Percentiles rank a stretch among this genome's conserved stretches.
phyloP scores from a whole-genome alignment of 2,329 filamentous ascomycete genomes.

The Colletotrichum sp. region DNA sequence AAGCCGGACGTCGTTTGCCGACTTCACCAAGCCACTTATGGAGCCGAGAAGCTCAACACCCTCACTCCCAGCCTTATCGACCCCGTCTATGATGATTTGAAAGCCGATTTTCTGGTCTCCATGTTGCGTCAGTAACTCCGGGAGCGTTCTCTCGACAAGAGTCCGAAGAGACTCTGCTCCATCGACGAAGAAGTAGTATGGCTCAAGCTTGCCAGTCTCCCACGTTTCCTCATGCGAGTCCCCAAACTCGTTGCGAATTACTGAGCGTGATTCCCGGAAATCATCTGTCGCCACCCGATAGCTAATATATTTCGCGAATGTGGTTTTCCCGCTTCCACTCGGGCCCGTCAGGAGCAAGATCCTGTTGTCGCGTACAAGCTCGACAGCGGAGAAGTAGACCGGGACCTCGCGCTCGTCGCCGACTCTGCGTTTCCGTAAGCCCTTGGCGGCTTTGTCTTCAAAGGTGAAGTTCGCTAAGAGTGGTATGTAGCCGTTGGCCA shows the following conservation, averaged over 20 bases:
- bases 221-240: background rate
- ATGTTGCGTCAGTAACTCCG: background rate
- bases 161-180: background rate
- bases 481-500: background rate
- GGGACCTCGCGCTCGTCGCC: background rate
- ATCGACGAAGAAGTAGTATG: background rate
- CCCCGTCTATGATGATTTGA: background rate
- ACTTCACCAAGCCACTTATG: background rate
- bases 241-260: background rate
- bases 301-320: background rate
- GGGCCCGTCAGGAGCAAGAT: background rate
- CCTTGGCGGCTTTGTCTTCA: slow-evolving; percentile 7
- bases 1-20: background rate
- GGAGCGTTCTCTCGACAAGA: background rate
- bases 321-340: background rate
- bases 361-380: background rate
- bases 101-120: background rate
- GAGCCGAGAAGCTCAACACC: background rate
- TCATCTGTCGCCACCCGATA: background rate
- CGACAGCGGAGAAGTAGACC: background rate
- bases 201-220: background rate
- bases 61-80: background rate
- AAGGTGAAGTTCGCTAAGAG: background rate
- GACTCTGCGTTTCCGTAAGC: background rate
- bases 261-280: accelerated